These are phyloP conservation scores for Eragrostis nindensis DNA, from an alignment of 176 grass and related monocot genomes.

Conservation along the genomic window DNA sequence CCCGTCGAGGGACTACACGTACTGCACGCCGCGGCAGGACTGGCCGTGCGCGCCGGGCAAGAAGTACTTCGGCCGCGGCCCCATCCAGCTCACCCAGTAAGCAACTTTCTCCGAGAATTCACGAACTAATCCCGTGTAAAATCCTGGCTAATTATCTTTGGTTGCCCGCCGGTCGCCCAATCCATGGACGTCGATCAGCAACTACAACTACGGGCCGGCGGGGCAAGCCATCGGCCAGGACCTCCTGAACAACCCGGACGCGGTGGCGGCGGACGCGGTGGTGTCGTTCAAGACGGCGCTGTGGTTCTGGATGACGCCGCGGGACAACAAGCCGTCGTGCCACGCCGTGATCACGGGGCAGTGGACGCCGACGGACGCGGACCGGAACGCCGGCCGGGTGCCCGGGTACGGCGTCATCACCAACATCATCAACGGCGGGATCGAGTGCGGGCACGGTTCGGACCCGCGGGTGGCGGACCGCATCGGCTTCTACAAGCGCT, in stretches of 20 bases:
- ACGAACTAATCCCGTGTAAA: not conserved
- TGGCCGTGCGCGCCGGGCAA: slow-evolving; percentile 51
- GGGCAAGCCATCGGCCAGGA: slow-evolving; percentile 38
- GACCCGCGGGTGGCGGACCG: slow-evolving; percentile 23
- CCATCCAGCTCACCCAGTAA: slow-evolving; percentile 65
- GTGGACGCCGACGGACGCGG: slow-evolving; percentile 32
- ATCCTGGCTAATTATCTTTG: not conserved
- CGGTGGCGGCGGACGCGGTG: slow-evolving; percentile 23
- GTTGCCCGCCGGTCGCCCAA: not conserved
- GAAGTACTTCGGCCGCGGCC: slow-evolving; percentile 60
- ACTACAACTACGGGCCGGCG: slow-evolving; percentile 65
- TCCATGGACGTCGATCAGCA: not conserved
- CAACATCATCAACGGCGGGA: slow-evolving; percentile 70
- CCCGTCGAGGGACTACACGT: not conserved
- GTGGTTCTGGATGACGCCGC: slow-evolving; percentile 57
- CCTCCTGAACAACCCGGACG: slow-evolving; percentile 46
- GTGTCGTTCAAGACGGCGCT: slow-evolving; percentile 56
- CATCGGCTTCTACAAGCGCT: slow-evolving; percentile 65
- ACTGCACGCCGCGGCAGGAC: slow-evolving; percentile 33
- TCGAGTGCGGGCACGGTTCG: slow-evolving; percentile 49
- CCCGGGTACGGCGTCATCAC: slow-evolving; percentile 59
- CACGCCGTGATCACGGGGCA: slow-evolving; percentile 50
- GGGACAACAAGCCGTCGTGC: slow-evolving; percentile 56
- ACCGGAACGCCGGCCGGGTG: slow-evolving; percentile 23
- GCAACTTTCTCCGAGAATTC: not conserved